Conservation (phyloP, 2,329 filamentous ascomycete genomes). For the Fusarium citri region DNA sequence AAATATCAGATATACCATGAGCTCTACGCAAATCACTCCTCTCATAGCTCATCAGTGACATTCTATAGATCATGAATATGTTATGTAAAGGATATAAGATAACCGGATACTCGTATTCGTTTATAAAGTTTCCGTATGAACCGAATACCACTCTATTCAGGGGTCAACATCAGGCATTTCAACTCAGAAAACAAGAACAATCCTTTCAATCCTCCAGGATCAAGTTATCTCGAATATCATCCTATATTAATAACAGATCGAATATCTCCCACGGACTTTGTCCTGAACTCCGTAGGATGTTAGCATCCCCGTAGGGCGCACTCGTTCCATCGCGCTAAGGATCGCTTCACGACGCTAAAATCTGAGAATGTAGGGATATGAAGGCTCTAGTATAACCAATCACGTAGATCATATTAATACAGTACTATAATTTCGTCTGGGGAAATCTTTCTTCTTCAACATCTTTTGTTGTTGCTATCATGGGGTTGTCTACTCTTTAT, state of each 20-base stretch:
- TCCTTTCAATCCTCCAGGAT: not conserved
- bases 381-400: slow-evolving; percentile 1
- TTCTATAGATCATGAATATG: not conserved
- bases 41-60: not conserved
- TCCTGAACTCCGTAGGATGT: not conserved
- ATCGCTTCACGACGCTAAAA: slow-evolving; percentile 12
- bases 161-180: too few relatives aligned
- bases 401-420: not conserved
- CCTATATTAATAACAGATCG: too few relatives aligned
- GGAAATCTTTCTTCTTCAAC: not conserved
- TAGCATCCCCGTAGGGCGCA: not conserved
- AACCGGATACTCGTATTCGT: not conserved
- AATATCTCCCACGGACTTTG: not conserved
- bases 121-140: not conserved
- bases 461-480: not conserved
- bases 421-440: not conserved
- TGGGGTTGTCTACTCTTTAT: not conserved
- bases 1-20: too few relatives aligned
- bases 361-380: slow-evolving; percentile 1
- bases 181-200: not conserved
- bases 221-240: too few relatives aligned
- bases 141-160: not conserved
- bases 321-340: not conserved
- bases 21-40: too few relatives aligned
- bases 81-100: not conserved